Conservation (phyloP, 306 rosid genomes). For the Fagus sylvatica region DNA sequence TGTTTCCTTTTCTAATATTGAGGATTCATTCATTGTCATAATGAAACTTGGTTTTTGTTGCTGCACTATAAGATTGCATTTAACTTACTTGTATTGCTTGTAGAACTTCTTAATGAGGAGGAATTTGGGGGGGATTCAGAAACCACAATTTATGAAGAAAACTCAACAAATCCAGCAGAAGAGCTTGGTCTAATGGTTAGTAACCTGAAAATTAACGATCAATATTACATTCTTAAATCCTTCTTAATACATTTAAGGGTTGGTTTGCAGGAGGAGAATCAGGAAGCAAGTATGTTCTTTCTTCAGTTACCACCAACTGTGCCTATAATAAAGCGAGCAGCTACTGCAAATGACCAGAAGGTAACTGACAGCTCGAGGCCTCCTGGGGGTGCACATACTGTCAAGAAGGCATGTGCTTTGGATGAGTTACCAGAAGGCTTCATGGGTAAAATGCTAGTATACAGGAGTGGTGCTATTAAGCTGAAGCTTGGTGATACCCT, state of each 20-base stretch:
- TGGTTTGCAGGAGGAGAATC: slow-evolving; percentile 70
- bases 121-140: slow-evolving; percentile 69
- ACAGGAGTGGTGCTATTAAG: slow-evolving; percentile 77
- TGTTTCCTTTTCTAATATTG: slow-evolving; percentile 1
- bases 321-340: slow-evolving; percentile 45
- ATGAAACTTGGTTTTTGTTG: slow-evolving; percentile 6
- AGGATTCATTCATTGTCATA: slow-evolving; percentile 8
- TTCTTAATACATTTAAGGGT: slow-evolving; percentile 27
- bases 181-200: slow-evolving; percentile 78
- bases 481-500: slow-evolving; percentile 74
- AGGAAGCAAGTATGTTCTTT: slow-evolving; percentile 56
- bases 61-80: slow-evolving; percentile 11
- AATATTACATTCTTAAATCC: slow-evolving; percentile 7
- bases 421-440: slow-evolving; percentile 62
- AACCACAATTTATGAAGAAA: slow-evolving; percentile 53
- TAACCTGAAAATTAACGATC: slow-evolving; percentile 10
- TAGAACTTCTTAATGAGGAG: slow-evolving; percentile 64
- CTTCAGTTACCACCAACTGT: slow-evolving; percentile 55
- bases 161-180: slow-evolving; percentile 35
- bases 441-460: slow-evolving; percentile 84
- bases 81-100: slow-evolving; percentile 22
- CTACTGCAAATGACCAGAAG: slow-evolving; percentile 25
- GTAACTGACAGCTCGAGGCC: slow-evolving; percentile 30
- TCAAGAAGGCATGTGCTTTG: slow-evolving; percentile 37
- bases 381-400: slow-evolving; percentile 18